Conservation (phyloP, 805 yeast species). For the Ogataea haglerorum region DNA sequence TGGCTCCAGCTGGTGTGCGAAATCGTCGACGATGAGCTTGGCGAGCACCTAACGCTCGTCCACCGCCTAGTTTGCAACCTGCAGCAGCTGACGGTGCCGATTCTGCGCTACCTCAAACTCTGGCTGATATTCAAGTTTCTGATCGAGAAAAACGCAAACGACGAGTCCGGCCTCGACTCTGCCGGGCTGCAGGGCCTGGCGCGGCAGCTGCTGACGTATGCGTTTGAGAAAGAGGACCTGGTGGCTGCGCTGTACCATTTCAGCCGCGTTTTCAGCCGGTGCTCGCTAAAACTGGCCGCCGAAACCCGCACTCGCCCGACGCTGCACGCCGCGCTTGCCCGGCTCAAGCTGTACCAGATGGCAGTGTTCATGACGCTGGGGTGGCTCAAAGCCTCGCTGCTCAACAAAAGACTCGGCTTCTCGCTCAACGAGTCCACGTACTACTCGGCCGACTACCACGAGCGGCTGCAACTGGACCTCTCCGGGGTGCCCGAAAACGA, state of each 20-base stretch:
- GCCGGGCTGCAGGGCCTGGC: not conserved
- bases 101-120: conserved; percentile 13
- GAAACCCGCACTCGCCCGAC: not conserved
- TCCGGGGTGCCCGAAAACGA: conserved; percentile 12
- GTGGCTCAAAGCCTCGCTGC: conserved; percentile 1
- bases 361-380: conserved; percentile 16
- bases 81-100: conserved; percentile 11
- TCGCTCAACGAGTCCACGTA: not conserved
- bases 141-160: conserved; percentile 10
- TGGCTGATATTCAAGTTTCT: conserved; percentile 18
- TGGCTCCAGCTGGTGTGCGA: conserved; percentile 4
- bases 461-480: conserved; percentile 5
- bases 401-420: conserved; percentile 5
- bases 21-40: conserved; percentile 5
- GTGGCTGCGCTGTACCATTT: conserved; percentile 12
- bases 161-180: conserved; percentile 7
- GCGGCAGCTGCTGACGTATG: conserved; percentile 1
- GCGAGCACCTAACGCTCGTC: conserved; percentile 6
- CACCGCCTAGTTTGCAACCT: conserved; percentile 17
- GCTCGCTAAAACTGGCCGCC: conserved; percentile 4
- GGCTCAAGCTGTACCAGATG: conserved; percentile 22
- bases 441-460: conserved; percentile 6
- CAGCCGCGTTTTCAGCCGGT: conserved; percentile 9
- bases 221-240: conserved; percentile 1
- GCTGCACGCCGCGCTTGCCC: conserved; percentile 12